Evolutionary conservation across 2,329 filamentous ascomycete genomes (phyloP), one percentile per base, ranked within the genome.

Genomic region (Colletotrichum melonis): DNA sequence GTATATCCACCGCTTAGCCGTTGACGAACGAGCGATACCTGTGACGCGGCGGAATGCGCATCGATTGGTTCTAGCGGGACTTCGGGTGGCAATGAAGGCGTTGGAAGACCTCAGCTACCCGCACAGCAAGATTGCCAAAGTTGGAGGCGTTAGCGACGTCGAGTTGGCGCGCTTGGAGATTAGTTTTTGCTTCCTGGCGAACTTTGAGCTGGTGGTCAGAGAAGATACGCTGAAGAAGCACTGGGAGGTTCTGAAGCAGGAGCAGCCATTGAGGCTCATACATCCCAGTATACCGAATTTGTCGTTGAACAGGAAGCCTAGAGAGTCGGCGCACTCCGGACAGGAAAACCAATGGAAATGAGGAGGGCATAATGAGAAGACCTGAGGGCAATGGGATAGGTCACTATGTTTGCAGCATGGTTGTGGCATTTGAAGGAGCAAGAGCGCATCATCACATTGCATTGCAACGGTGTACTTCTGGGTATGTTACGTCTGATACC

Each of bases 41-140:
- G 93, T 98, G 8, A 97, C 95, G 3, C 88, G 89, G 70, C 90
- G 94, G 69, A 98, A 97, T 75, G 93, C 94, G 74, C 96, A 99
- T 81, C 91, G 97, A 2, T 86, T 98, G 8, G 88, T 97, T 38
- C 88, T 99, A 19, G 95, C 95, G 0, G 94, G 93, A 7, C 87
- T 98, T 66, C 88, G 95, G 46, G 94, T 98, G 4, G 95, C 96
- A 16, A 97, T 95, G 90, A 99, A 98, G 84, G 94, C 95, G 0
- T 85, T 98, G n/a, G 96, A 99, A 82, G 96, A 98, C 81, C 88
- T 96, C 67, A 94, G 92, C 77, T 98, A 97, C 84, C 91, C 94
- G 9, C 96, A 98, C 83, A 88, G 88, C 73, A 93, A 95, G 68
- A 92, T 98, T 76, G 92, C 96, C 22, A 93, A 92, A 76, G 95